Base-by-base conservation (phyloP, 192 early-diverging fungal genomes). In the Coemansia sp. region DNA sequence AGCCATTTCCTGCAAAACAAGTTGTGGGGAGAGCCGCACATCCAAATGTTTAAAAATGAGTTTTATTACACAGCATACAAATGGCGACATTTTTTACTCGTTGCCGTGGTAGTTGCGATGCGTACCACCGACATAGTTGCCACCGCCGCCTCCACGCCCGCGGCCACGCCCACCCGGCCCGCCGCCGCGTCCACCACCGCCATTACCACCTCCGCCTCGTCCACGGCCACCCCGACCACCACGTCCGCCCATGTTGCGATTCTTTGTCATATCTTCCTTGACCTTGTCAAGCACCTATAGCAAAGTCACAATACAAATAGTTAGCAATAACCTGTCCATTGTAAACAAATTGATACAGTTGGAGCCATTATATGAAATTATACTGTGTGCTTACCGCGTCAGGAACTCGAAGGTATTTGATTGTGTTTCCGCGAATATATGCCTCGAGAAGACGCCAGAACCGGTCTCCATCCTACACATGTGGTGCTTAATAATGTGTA, bases 371-470 rank as follows among this genome's bases (percentile, higher is more conserved):
- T 30, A 7, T 30, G 27, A 2, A 2, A 19, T 8, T 43, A 40
- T 40, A 50, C 33, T 13, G 12, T 21, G 4, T 13, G 9, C 57
- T 69, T 59, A 88, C 82, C 56, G 89, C 91, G 60, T 96, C 94
- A 19, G 93, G 94, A 34, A 98, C 82, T 51, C 85, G 85, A 34
- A 92, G 73, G 54, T 89, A 92, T 76, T 90, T 90, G 47, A 90
- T 88, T 23, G 91, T 93, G 58, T 87, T 93, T 57, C 96, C 96
- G 61, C 93, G 86, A 55, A 98, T 89, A 71, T 96, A 97, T 53
- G 90, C 88, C 66, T 97, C 95, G 9, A 89, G 83, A 41, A 98
- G 80, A 22, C 89, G 85, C 89, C 89, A 94, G 66, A 98, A 98
- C 48, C 84, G 80, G 71, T 96, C 90, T n/a, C 93, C 93, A 69